Evolutionary conservation across 139 green algal genomes (phyloP), one percentile per base, ranked within the genome.

Genomic region (Raphidocelis subcapitata): DNA sequence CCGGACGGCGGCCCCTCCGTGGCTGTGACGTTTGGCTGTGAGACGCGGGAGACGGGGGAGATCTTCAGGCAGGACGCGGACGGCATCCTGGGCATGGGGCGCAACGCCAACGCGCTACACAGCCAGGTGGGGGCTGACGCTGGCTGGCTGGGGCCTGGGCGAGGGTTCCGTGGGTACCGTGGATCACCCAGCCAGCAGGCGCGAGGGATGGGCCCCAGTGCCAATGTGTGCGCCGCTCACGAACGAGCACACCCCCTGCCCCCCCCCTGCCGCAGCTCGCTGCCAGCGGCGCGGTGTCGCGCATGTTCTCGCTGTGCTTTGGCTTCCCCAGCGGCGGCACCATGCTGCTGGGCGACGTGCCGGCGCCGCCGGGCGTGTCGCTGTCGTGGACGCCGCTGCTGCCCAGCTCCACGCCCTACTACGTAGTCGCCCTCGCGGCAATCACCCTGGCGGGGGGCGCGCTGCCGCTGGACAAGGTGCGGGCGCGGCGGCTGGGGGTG

Each of bases 41-140:
- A 95, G 67, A 91, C 77, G 3, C 72, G 67, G 18, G 94, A 98
- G 78, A 97, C 89, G 18, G 94, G 94, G 0, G 89, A 94, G 70
- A 97, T 98, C 36, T 97, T 86, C 75, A 80, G 83, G 29, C 94
- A 98, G 82, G 74, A 76, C 36, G 94, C 94, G 0, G 94, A 98
- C 71, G 94, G 94, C 23, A 90, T 98, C 46, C 79, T 97, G 64
- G 94, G 94, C 3, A 88, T 98, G 73, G 94, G 94, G 54, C 90
- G 93, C 79, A 89, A 85, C 62, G 65, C 87, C 21, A 88, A 90
- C n/a, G 88, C 89, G 0, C 59, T 95, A 4, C 74, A 91, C 20
- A 87, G 87, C 28, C 88, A 93, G 84, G 85, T 90, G 35, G 1
- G 73, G 41, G 8, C 41, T 49, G 12, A n/a, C n/a, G n/a, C n/a